Percentiles rank a stretch among this genome's conserved stretches.
phyloP scores from a whole-genome alignment of 495 filamentous ascomycete species.

The Daldinia bambusicola region DNA sequence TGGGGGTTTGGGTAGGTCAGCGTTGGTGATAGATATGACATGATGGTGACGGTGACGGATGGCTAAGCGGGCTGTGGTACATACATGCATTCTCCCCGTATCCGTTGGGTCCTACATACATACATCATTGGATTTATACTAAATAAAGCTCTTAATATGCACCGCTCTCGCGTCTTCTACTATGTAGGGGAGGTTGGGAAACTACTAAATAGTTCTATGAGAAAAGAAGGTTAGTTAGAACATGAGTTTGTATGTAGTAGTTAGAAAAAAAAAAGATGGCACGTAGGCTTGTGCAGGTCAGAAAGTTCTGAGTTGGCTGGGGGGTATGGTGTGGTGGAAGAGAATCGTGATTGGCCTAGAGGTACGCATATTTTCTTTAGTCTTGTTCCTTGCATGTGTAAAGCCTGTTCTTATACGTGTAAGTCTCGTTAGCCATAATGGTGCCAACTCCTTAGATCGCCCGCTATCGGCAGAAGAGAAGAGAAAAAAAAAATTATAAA shows the following conservation, averaged over 20 bases:
- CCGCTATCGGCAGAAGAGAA: conserved; percentile 30
- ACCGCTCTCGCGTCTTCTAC: not conserved
- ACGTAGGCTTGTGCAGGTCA: conserved; percentile 5
- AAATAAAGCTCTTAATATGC: conserved; percentile 6
- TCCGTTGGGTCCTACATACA: not conserved
- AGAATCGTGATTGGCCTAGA: conserved; percentile 29
- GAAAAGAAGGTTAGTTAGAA: conserved; percentile 18
- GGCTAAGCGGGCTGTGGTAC: not conserved
- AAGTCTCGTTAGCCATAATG: conserved; percentile 28
- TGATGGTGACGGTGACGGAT: conserved; percentile 11
- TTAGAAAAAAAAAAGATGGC: not conserved
- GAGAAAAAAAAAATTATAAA: not conserved
- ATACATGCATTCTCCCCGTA: not conserved
- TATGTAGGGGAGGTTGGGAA: conserved; percentile 5
- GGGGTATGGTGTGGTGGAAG: conserved; percentile 19
- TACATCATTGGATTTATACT: too few species aligned
- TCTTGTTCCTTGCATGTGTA: conserved; percentile 41
- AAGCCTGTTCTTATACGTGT: conserved; percentile 18
- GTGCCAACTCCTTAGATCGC: conserved; percentile 14
- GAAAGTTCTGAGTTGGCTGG: conserved; percentile 35
- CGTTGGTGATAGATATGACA: conserved; percentile 10
- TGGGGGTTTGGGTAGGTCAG: not conserved
- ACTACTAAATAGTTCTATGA: not conserved
- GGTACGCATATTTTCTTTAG: conserved; percentile 11
- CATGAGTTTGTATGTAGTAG: not conserved